These are phyloP conservation scores for Cutaneotrichosporon sp. DNA, from an alignment of 1,284 basidiomycete species.

Conservation along the genomic window DNA sequence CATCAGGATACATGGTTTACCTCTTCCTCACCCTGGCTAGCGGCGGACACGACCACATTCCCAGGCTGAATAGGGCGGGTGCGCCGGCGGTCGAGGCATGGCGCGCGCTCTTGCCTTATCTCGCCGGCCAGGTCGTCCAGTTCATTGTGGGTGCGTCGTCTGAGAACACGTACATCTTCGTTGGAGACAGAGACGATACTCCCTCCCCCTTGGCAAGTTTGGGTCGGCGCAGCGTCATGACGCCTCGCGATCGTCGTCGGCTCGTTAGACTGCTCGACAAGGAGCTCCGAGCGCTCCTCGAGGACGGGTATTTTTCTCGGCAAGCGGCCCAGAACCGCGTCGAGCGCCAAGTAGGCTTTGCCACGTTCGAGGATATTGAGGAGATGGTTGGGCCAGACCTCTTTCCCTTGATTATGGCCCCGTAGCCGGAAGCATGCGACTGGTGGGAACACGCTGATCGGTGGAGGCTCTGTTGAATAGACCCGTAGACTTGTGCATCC, in stretches of 20 bases:
- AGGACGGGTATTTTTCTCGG: not conserved
- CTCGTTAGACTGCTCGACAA: not conserved
- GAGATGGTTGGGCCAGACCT: not conserved
- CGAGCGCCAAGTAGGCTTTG: not conserved
- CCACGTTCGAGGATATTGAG: not conserved
- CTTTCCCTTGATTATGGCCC: not conserved
- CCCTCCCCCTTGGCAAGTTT: no score
- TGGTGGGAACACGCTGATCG: no score
- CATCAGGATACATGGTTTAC: not conserved
- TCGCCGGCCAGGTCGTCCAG: not conserved
- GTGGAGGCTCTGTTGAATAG: no score
- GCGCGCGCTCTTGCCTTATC: not conserved
- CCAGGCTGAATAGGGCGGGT: not conserved
- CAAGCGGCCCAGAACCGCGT: not conserved
- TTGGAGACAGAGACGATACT: not conserved
- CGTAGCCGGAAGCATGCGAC: not conserved
- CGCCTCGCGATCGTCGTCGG: not conserved
- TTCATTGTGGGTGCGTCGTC: not conserved
- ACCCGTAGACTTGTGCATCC: no score
- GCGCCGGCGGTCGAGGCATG: not conserved
- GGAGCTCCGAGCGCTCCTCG: not conserved
- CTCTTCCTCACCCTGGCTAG: not conserved
- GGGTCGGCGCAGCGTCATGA: not conserved
- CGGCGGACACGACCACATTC: not conserved
- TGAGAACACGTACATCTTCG: conserved; percentile 1